Evolutionary conservation across 768 basidiomycete genomes (phyloP), one percentile per base, ranked within the genome.

Genomic region (Boletus sensibilis): DNA sequence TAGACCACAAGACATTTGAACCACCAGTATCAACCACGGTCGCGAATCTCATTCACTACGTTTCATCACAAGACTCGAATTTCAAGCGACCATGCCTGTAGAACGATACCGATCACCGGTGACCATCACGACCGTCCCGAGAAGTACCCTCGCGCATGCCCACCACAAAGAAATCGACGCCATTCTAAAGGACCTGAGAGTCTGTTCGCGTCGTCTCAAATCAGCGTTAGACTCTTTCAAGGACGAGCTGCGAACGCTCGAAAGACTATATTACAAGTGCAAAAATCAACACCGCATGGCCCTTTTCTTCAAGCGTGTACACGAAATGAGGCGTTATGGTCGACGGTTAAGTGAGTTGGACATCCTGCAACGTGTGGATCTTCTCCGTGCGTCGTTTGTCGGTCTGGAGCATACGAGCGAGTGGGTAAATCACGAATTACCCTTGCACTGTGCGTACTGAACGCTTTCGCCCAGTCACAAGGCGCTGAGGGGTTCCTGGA

Each of bases 211-310:
- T 33, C 76, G 78, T 29, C 76, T 88, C 18, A 80, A 78, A 45
- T 65, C 75, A 39, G 72, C 74, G 12, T 62, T 82, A n/a, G 61
- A 54, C 46, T 44, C 43, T 25, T 59, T 67, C 57, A 56, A 48
- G 14, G 60, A 67, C 48, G 67, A 68, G 62, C 67, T 82, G 6
- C 79, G 79, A 50, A 69, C 88, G 20, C 74, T 92, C 35, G 82
- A 86, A 61, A 77, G 86, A 57, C 67, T 92, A 2, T 86, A 85
- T 67, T 92, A 92, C 73, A 90, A 89, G 62, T 84, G 83, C 59
- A 90, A 87, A 65, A 92, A 91, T 61, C 90, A 93, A 77, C 71
- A 71, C 44, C 65, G 69, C 41, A 53, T 42, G 47, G 61, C 70
- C 29, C 58, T 90, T 12, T 90, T 90, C 68, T 92, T 88, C 87